These are phyloP conservation scores for Actinomortierella wolfii DNA, from an alignment of 371 early-diverging fungal genomes.

Conservation along the genomic window DNA sequence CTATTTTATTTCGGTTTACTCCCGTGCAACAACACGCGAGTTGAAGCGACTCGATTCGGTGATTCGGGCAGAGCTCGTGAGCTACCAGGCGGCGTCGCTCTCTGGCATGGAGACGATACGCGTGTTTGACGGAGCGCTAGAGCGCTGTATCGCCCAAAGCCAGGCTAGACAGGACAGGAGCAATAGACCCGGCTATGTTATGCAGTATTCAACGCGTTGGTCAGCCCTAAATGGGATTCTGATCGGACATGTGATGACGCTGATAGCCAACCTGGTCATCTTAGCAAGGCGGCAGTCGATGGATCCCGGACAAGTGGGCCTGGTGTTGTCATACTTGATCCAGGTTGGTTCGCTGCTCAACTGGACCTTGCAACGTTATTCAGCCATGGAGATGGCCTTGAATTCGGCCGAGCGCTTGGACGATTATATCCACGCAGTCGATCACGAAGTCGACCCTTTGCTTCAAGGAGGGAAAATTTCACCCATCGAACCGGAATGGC, in stretches of 20 bases:
- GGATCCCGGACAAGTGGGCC: conserved; percentile 27
- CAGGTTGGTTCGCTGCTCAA: conserved; percentile 40
- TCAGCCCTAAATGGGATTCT: no score
- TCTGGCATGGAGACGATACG: conserved; percentile 76
- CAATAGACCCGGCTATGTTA: conserved; percentile 49
- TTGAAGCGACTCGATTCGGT: conserved; percentile 85
- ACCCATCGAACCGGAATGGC: conserved; percentile 54
- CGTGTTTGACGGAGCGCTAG: no score
- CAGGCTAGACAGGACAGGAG: no score
- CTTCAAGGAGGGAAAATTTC: no score
- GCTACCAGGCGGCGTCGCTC: conserved; percentile 80
- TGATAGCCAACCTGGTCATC: no score
- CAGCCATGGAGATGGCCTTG: conserved; percentile 63
- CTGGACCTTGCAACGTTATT: conserved; percentile 36
- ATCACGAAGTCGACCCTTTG: conserved; percentile 28
- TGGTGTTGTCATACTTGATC: conserved; percentile 33
- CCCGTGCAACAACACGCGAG: conserved; percentile 72
- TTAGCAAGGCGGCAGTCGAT: no score
- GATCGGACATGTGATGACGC: no score
- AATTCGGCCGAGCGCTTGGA: conserved; percentile 73
- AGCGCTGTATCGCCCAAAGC: neutral
- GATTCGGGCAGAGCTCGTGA: conserved; percentile 81
- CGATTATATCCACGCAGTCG: conserved; percentile 56
- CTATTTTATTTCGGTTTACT: conserved; percentile 32
- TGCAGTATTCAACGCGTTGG: conserved; percentile 25